Base-by-base conservation (phyloP, 345 rosid species). In the Carallia brachiata region DNA sequence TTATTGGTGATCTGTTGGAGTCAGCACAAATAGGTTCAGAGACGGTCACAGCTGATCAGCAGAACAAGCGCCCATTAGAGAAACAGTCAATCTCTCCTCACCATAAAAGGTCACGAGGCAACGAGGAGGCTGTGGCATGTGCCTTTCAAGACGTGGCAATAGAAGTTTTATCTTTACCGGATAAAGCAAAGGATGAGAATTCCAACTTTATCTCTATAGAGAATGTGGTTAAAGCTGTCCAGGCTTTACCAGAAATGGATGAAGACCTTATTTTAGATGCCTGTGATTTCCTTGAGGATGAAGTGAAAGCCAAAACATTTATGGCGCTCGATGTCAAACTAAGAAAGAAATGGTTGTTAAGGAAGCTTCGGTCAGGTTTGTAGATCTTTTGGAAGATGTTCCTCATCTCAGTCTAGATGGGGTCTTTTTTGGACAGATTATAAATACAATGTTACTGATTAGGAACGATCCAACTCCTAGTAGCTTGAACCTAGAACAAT, bases 241-340 rank as follows among this genome's bases (percentile, higher is more conserved):
- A 93, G 77, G 88, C 81, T 2, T 77, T 90, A 61, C 87, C 93
- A 18, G 91, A 86, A 54, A 86, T 93, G 89, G 97, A 93, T 61
- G 97, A 89, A 60, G 98, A 93, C 53, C 89, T 90, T 59, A 80
- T 90, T 79, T 62, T 93, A 65, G 98, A 93, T 74, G 98, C 98
- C 13, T 92, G 96, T 66, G 96, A 92, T 79, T 80, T 90, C 50
- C 80, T 89, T 9, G 97, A 93, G 81, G 96, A 93, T 73, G 97
- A 90, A 74, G 65, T 78, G 62, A 90, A 83, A 77, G 95, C 93
- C 1, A 90, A 84, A 82, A 89, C 92, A 36, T 93, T 93, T 64
- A 75, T 92, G 84, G 93, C 95, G 31, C 71, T 90, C 73, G 90
- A 89, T 83, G 79, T 79, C 56, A 92, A 86, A 79, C 75, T 92